A percentile compares a stretch with the other conserved stretches of the same genome.
These are phyloP conservation scores for Suillus brevipes DNA, from an alignment of 768 basidiomycete genomes.

Conservation along the genomic window DNA sequence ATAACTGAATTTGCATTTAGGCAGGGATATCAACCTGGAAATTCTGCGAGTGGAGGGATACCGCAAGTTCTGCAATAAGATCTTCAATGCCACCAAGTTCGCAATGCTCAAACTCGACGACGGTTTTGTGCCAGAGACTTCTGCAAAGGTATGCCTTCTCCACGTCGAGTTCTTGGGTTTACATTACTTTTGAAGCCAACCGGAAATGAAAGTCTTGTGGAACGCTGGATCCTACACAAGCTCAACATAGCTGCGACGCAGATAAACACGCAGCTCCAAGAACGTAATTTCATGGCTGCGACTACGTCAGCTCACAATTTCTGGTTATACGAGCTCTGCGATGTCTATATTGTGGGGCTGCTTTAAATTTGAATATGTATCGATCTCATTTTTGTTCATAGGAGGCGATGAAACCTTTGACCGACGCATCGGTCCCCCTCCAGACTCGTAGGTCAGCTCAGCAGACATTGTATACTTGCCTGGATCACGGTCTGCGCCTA, in stretches of 20 bases:
- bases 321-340: conserved; percentile 99
- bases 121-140: conserved; percentile 71
- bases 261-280: conserved; percentile 70
- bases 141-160: conserved; percentile 55
- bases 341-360: conserved; percentile 88
- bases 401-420: conserved; percentile 99
- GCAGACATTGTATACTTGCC: conserved; percentile 92
- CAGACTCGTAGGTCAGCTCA: conserved; percentile 79
- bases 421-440: conserved; percentile 69
- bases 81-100: conserved; percentile 98
- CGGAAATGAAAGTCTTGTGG: conserved; percentile 87
- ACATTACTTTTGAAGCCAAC: conserved; percentile 56
- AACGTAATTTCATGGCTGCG: conserved; percentile 91
- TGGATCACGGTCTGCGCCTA: conserved; percentile 86
- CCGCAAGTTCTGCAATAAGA: conserved; percentile 99
- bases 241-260: conserved; percentile 79
- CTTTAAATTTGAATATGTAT: background rate
- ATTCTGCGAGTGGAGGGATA: conserved; percentile 96
- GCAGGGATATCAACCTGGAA: conserved; percentile 96
- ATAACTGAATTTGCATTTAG: conserved; percentile 38
- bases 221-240: conserved; percentile 94
- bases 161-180: background rate
- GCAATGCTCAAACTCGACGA: conserved; percentile 97
- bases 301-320: conserved; percentile 86
- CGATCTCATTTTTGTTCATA: conserved; percentile 32